Percentiles rank a stretch among this genome's conserved stretches.
Evolutionary conservation across 2,329 filamentous ascomycete genomes (phyloP).

Genomic region (Podosphaera xanthii): DNA sequence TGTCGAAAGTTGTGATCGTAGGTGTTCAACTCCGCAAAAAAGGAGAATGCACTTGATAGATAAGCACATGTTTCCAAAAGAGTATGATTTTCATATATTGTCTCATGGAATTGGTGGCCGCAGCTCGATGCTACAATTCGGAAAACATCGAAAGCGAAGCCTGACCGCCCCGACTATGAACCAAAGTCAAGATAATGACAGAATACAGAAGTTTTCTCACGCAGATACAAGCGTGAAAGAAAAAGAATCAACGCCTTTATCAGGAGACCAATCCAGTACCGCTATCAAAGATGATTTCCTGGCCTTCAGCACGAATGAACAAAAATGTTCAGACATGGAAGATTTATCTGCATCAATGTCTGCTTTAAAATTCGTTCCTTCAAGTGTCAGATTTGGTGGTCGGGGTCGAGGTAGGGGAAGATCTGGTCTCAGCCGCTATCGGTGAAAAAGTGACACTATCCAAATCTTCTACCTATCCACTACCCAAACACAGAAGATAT

Average conservation of each 20-base stretch:
- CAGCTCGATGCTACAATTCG: conserved; percentile 51
- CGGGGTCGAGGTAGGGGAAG: conserved; percentile 6
- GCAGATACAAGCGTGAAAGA: neutral
- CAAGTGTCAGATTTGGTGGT: conserved; percentile 38
- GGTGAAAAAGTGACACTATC: neutral
- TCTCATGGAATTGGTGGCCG: conserved; percentile 76
- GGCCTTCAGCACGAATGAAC: conserved; percentile 3
- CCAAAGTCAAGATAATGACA: conserved; percentile 9
- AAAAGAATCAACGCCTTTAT: neutral
- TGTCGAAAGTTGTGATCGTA: conserved; percentile 65
- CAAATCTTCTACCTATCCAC: too few species aligned
- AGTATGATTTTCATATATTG: conserved; percentile 72
- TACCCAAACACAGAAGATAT: too few species aligned
- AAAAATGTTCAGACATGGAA: conserved; percentile 24
- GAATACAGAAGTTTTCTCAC: conserved; percentile 7
- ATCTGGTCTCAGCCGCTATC: neutral
- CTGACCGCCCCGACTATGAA: conserved; percentile 16
- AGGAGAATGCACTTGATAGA: conserved; percentile 74
- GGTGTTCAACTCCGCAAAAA: conserved; percentile 66
- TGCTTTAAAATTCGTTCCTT: conserved; percentile 45
- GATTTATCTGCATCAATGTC: conserved; percentile 46
- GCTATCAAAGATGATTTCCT: neutral
- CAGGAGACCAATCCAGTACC: neutral
- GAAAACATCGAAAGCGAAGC: conserved; percentile 24
- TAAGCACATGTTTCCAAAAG: conserved; percentile 77